A percentile compares a stretch with the other conserved stretches of the same genome.
phyloP scores from a whole-genome alignment of 225 moss, liverwort and hornwort species.

The Straminergon stramineum region DNA sequence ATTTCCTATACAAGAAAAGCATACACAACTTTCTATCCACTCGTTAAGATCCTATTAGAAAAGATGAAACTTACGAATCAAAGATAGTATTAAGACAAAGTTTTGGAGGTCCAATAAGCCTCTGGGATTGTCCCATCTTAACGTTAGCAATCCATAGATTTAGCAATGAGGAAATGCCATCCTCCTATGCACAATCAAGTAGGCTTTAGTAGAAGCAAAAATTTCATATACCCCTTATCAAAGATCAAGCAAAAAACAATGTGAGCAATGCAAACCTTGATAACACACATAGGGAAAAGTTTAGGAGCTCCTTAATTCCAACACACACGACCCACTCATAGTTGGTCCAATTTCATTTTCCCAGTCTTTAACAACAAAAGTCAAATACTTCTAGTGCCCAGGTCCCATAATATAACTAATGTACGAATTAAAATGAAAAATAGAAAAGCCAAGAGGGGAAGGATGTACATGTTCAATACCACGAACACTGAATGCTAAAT shows the following conservation, averaged over 20 bases:
- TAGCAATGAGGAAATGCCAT: slow-evolving; percentile 31
- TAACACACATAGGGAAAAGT: not conserved
- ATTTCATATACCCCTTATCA: not conserved
- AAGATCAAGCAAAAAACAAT: not conserved
- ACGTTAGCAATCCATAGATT: slow-evolving; percentile 50
- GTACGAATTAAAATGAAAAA: not conserved
- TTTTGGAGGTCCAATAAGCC: slow-evolving; percentile 32
- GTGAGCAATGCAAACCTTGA: not conserved
- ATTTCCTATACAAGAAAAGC: not conserved
- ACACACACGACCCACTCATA: not conserved
- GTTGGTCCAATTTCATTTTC: not conserved
- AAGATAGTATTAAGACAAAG: slow-evolving; percentile 42
- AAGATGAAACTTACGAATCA: slow-evolving; percentile 22
- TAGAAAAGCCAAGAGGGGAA: not conserved
- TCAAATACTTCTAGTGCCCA: not conserved
- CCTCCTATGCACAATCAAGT: slow-evolving; percentile 19
- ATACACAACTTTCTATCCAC: not conserved
- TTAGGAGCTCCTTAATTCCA: not conserved
- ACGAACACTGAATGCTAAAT: slow-evolving; percentile 79
- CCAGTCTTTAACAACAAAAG: not conserved
- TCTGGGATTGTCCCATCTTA: slow-evolving; percentile 26
- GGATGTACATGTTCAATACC: slow-evolving; percentile 55
- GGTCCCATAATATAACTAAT: not conserved
- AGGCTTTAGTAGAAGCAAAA: not conserved
- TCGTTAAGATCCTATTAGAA: not conserved